These are phyloP conservation scores for Microsporum canis DNA, from an alignment of 2,329 filamentous ascomycete species.

Conservation along the genomic window DNA sequence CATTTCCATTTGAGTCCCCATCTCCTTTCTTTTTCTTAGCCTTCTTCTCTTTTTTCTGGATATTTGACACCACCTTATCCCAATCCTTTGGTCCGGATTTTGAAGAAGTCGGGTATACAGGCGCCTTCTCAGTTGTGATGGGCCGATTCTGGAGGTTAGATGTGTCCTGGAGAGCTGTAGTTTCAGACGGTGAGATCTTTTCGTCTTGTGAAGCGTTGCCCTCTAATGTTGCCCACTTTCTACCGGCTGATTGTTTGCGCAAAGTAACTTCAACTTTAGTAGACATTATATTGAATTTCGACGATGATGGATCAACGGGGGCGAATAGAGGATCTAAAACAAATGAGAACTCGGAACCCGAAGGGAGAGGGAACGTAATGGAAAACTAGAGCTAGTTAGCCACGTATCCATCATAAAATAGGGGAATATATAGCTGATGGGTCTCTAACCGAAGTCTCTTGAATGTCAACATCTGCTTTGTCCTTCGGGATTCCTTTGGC, in stretches of 20 bases:
- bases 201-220: constrained; percentile 19
- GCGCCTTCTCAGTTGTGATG: constrained; percentile 30
- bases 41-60: constrained; percentile 28
- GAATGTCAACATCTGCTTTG: constrained; percentile 42
- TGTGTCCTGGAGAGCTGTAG: constrained; percentile 11
- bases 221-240: constrained; percentile 58
- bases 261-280: constrained; percentile 72
- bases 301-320: constrained; percentile 50
- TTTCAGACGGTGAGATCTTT: background rate
- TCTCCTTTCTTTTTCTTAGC: constrained; percentile 17
- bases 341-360: constrained; percentile 47
- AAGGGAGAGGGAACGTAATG: constrained; percentile 48
- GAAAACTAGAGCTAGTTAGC: constrained; percentile 33
- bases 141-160: constrained; percentile 10
- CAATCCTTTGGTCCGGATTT: constrained; percentile 76
- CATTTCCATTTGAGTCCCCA: constrained; percentile 28
- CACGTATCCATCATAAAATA: background rate
- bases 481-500: constrained; percentile 54
- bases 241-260: constrained; percentile 51
- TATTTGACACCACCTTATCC: constrained; percentile 59
- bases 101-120: constrained; percentile 77
- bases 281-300: constrained; percentile 54
- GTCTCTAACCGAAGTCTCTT: constrained; percentile 35
- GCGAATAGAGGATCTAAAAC: constrained; percentile 57
- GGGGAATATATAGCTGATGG: constrained; percentile 5